Percentiles rank a stretch among this genome's conserved stretches.
These are phyloP conservation scores for Boletus rubropictus DNA, from an alignment of 768 basidiomycete genomes.

Conservation along the genomic window DNA sequence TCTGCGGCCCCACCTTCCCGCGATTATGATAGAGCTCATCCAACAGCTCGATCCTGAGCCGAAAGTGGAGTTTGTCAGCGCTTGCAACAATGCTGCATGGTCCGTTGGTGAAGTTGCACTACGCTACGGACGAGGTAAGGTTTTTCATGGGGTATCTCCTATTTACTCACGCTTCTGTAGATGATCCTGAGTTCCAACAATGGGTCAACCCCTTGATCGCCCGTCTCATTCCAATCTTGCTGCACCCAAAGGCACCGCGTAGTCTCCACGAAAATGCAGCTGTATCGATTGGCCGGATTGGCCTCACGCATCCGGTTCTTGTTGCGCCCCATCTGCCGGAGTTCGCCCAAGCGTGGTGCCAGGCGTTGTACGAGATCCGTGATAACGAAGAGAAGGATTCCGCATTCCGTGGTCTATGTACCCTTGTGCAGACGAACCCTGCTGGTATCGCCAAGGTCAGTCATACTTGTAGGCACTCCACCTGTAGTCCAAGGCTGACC, in stretches of 20 bases:
- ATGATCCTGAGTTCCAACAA: conserved; percentile 83
- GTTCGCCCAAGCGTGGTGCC: conserved; percentile 96
- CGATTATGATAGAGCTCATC: conserved; percentile 86
- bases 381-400: conserved; percentile 99
- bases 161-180: conserved; percentile 31
- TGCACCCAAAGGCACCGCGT: conserved; percentile 89
- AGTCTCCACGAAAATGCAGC: conserved; percentile 97
- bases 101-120: conserved; percentile 98
- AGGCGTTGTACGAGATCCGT: conserved; percentile 94
- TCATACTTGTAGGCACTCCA: not conserved
- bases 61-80: conserved; percentile 89
- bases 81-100: conserved; percentile 99
- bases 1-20: conserved; percentile 78
- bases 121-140: conserved; percentile 73
- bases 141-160: not conserved
- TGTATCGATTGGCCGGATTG: conserved; percentile 94
- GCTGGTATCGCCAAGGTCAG: conserved; percentile 86
- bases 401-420: conserved; percentile 95
- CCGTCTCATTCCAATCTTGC: conserved; percentile 85
- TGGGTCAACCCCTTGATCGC: conserved; percentile 86
- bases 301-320: conserved; percentile 81
- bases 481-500: conserved; percentile 3
- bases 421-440: conserved; percentile 91
- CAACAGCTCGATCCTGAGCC: conserved; percentile 90
- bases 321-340: conserved; percentile 86